Base-by-base conservation (phyloP, 1,284 basidiomycete species). In the Anthracocystis walkeri region DNA sequence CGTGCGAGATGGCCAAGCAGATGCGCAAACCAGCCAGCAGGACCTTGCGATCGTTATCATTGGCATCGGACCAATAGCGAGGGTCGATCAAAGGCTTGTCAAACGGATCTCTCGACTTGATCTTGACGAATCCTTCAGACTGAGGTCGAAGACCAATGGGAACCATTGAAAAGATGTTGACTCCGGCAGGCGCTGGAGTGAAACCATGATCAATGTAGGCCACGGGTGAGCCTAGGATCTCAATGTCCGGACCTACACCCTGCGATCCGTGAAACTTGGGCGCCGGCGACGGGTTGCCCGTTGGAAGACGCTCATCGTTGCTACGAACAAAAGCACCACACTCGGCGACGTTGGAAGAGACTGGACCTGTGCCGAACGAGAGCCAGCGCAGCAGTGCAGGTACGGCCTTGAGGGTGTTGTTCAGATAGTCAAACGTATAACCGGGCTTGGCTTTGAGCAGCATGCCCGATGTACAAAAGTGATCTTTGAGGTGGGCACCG, bases 401-500 rank as follows among this genome's bases (percentile, higher is more conserved):
- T 6, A 42, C 16, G 18, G 40, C 40, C 7, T 42, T 42, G 40
- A 42, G 16, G 7, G 16, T 42, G 40, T 42, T 42, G 40, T 42
- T 42, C 18, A 42, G 40, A 42, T 42, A 42, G 40, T 42, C 40
- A 42, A 42, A n/a, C 40, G 40, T 42, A 7, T 42, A 42, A 18
- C 40, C 40, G 7, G 40, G 40, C 18, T 42, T 42, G 16, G 40
- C 40, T 18, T 42, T 42, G 40, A 42, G 40, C 18, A n/a, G 18
- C 7, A 42, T 16, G 40, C 40, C 40, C 40, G 40, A 63, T 45
- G 62, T 65, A 49, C 33, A 72, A 41, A 79, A 60, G 74, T 80
- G 79, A 50, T 80, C 79, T 45, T 80, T 60, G 27, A 80, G 53
- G 41, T 73, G 55, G 6, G 73, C 50, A 23, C 81, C 81, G 11